These are phyloP conservation scores for Geotrichum reessii DNA, from an alignment of 1,139 yeast species.

Conservation along the genomic window DNA sequence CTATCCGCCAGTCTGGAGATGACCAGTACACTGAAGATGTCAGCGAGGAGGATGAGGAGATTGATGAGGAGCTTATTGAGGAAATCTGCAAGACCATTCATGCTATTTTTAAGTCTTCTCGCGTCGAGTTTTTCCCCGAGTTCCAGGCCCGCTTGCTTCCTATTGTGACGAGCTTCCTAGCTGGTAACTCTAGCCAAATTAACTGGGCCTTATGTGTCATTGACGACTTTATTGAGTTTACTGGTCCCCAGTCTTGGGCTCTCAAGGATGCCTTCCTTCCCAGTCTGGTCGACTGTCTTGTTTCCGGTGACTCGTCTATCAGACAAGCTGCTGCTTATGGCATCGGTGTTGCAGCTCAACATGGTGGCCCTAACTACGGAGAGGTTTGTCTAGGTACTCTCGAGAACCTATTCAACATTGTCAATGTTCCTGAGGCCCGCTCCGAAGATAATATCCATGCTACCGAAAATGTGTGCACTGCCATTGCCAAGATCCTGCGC, in stretches of 20 bases:
- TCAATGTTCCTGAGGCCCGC: constrained; percentile 76
- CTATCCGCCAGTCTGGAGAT: constrained; percentile 51
- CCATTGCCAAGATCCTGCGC: constrained; percentile 69
- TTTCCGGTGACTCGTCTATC: constrained; percentile 56
- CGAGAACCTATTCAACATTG: constrained; percentile 68
- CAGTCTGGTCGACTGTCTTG: constrained; percentile 59
- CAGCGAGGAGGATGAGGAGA: constrained; percentile 73
- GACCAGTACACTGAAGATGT: constrained; percentile 62
- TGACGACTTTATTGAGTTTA: constrained; percentile 73
- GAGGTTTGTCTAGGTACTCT: constrained; percentile 63
- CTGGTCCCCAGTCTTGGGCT: constrained; percentile 62
- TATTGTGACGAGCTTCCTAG: constrained; percentile 32
- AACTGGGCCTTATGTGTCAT: constrained; percentile 77
- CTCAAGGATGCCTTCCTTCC: constrained; percentile 61
- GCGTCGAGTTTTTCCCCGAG: constrained; percentile 54
- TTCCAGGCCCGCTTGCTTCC: constrained; percentile 46
- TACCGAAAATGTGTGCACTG: constrained; percentile 77
- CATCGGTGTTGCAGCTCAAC: constrained; percentile 81
- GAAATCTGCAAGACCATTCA: constrained; percentile 76
- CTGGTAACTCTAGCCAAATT: constrained; percentile 61
- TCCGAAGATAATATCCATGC: constrained; percentile 79
- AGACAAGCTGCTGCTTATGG: constrained; percentile 87
- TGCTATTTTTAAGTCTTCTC: constrained; percentile 63
- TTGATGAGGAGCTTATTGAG: constrained; percentile 83
- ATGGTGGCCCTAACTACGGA: constrained; percentile 59